Evolutionary conservation across 345 rosid genomes (phyloP).

Genomic region (Microcos paniculata): DNA sequence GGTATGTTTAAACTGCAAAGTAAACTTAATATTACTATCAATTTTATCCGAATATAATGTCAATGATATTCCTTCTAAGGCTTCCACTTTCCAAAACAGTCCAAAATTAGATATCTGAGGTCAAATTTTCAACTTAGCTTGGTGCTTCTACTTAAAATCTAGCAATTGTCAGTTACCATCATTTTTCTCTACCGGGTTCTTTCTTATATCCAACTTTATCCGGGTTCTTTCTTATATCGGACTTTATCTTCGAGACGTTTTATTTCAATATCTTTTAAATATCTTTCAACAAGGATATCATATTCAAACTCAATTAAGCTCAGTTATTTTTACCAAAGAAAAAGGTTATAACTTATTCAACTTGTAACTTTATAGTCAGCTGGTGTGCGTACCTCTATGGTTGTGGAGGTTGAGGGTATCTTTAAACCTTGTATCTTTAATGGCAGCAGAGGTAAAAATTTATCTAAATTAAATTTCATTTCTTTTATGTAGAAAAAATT

Average conservation of each 20-base stretch:
- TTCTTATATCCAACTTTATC: too few species aligned
- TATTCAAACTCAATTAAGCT: not conserved
- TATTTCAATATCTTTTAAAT: not conserved
- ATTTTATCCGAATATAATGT: not conserved
- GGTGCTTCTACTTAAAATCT: slow-evolving; percentile 1
- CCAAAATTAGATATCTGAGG: not conserved
- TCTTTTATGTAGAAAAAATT: not conserved
- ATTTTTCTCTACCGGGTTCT: not conserved
- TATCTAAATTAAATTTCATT: not conserved
- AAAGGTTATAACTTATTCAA: not conserved
- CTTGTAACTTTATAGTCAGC: not conserved
- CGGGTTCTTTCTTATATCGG: not conserved
- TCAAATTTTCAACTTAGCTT: not conserved
- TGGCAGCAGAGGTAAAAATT: not conserved
- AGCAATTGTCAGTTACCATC: not conserved
- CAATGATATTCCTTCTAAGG: not conserved
- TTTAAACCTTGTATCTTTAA: not conserved
- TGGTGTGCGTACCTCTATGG: too few species aligned
- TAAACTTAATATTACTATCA: not conserved
- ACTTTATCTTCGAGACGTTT: not conserved
- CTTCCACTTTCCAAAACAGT: not conserved
- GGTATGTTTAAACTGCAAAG: not conserved
- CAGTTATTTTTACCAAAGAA: not conserved
- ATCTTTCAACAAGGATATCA: not conserved
- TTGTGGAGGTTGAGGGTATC: too few species aligned